A percentile compares a stretch with the other conserved stretches of the same genome.
Conservation (phyloP, 2,329 filamentous ascomycete genomes). For the Penicillium sp. region DNA sequence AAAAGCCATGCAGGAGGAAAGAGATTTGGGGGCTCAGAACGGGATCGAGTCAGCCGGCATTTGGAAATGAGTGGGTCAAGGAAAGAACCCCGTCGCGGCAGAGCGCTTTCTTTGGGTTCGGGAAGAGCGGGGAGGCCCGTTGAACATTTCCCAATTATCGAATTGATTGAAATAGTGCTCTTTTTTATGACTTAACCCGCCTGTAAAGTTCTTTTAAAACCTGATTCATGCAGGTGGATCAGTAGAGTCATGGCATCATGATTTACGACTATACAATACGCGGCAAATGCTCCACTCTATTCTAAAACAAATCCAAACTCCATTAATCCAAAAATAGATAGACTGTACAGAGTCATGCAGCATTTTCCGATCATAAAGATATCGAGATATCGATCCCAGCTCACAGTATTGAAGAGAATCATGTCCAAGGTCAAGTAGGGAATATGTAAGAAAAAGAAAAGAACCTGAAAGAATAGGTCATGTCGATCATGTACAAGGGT, state of each 20-base stretch:
- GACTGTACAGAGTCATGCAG: neutral
- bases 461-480: constrained; percentile 14
- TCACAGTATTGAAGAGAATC: neutral
- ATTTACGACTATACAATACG: neutral
- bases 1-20: constrained; percentile 29
- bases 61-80: constrained; percentile 11
- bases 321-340: neutral
- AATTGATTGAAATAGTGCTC: neutral
- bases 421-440: constrained; percentile 15
- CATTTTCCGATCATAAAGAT: neutral
- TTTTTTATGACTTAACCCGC: too few species aligned
- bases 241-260: neutral
- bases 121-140: constrained; percentile 2
- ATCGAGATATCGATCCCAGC: neutral
- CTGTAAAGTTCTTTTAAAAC: too few species aligned
- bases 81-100: neutral
- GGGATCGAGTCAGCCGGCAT: neutral
- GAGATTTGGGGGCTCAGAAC: neutral
- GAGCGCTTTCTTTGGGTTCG: neutral
- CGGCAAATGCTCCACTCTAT: neutral
- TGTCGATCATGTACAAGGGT: constrained; percentile 24
- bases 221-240: too few species aligned
- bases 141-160: neutral
- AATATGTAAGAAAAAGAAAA: constrained; percentile 13
- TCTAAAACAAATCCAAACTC: neutral